Conservation (phyloP, 169 alveolate species). For the Eimeria necatrix region DNA sequence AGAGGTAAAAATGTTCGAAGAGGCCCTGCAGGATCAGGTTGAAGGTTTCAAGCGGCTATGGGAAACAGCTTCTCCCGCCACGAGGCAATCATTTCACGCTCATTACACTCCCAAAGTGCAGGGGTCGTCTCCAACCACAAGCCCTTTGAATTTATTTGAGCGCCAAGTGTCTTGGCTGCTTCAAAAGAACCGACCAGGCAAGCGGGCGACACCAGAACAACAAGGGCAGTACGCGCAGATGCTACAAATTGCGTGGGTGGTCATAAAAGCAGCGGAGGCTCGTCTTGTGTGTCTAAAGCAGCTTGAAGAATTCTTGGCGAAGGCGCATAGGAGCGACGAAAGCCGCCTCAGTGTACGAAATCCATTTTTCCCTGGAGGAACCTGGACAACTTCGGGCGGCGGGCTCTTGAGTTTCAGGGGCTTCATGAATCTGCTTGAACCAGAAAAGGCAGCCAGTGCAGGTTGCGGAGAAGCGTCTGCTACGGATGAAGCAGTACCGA, state of each 20-base stretch:
- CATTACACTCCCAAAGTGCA: conserved; percentile 20
- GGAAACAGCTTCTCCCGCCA: conserved; percentile 21
- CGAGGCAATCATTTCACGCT: neutral
- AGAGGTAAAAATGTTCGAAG: neutral
- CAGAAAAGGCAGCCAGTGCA: neutral
- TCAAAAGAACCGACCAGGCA: neutral
- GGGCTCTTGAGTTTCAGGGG: conserved; percentile 21
- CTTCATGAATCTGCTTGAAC: neutral
- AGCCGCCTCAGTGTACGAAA: neutral
- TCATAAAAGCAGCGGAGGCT: conserved; percentile 2
- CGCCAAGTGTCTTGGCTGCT: neutral
- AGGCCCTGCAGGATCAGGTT: neutral
- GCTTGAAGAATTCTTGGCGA: neutral
- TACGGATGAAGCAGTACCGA: neutral
- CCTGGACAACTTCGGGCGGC: neutral
- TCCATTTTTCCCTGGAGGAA: neutral
- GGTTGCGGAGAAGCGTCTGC: neutral
- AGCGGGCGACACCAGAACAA: neutral
- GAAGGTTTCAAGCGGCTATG: neutral
- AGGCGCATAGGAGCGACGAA: neutral
- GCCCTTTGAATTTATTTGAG: conserved; percentile 22
- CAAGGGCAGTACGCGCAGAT: conserved; percentile 17
- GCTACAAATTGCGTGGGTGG: conserved; percentile 15
- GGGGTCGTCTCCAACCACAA: neutral
- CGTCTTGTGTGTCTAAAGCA: neutral